A percentile compares a stretch with the other conserved stretches of the same genome.
Evolutionary conservation across 306 rosid genomes (phyloP).

Genomic region (Lathyrus sativus): DNA sequence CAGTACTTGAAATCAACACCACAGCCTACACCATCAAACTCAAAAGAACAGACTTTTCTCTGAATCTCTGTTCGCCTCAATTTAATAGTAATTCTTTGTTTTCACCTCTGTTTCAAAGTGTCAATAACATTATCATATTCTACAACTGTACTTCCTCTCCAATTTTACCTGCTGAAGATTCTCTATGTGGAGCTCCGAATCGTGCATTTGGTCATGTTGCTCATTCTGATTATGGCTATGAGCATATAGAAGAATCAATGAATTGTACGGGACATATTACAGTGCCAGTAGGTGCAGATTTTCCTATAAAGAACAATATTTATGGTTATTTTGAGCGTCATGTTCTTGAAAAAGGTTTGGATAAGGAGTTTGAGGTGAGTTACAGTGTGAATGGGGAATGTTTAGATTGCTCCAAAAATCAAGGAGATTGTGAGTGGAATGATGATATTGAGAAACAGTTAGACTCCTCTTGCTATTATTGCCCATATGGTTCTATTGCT

Average conservation of each 20-base stretch:
- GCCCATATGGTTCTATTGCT: not conserved
- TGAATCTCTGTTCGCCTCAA: slow-evolving; percentile 3
- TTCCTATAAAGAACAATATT: no score
- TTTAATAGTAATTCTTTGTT: not conserved
- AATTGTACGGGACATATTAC: not conserved
- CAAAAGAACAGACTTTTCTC: not conserved
- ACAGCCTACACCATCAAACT: not conserved
- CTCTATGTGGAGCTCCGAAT: not conserved
- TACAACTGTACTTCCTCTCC: not conserved
- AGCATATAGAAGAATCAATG: fast-evolving
- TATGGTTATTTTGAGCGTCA: no score
- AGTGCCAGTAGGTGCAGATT: not conserved
- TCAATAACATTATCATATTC: slow-evolving; percentile 33
- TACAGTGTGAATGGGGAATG: not conserved
- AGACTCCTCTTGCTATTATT: not conserved
- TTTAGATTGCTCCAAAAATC: not conserved
- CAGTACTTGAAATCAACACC: not conserved
- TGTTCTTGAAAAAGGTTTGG: not conserved
- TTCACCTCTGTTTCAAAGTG: not conserved
- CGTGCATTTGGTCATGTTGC: fast-evolving
- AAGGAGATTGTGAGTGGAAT: not conserved
- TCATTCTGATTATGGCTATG: fast-evolving
- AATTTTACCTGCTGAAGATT: fast-evolving
- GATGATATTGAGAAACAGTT: no score
- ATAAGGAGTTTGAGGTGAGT: not conserved